Evolutionary conservation across 2,329 filamentous ascomycete species (phyloP).

Genomic region (Colletotrichum musae): DNA sequence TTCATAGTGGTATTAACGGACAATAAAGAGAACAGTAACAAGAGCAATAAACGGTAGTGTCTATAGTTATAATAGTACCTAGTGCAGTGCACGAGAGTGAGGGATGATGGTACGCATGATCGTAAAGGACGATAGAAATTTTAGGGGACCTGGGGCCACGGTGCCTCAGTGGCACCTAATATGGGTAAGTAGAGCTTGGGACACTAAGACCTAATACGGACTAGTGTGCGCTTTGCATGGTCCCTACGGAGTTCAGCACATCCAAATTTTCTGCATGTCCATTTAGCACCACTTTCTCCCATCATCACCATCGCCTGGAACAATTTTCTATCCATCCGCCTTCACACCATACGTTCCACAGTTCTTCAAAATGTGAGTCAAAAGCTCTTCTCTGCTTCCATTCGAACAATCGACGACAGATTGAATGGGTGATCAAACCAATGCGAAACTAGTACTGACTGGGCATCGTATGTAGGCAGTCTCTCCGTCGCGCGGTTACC

Average conservation of each 20-base stretch:
- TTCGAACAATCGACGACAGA: no score
- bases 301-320: slow-evolving; percentile 7
- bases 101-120: no score
- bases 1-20: no score
- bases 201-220: slow-evolving; percentile 5
- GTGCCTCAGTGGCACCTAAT: not conserved
- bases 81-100: no score
- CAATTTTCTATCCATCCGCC: not conserved
- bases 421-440: not conserved
- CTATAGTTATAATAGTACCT: no score
- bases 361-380: slow-evolving; percentile 27
- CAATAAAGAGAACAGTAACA: no score
- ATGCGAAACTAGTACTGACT: slow-evolving; percentile 14
- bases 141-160: no score
- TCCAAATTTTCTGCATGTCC: slow-evolving; percentile 26
- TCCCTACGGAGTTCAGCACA: slow-evolving; percentile 22
- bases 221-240: not conserved
- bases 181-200: not conserved
- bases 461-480: slow-evolving; percentile 26
- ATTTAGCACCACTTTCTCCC: not conserved
- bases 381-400: not conserved
- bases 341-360: not conserved
- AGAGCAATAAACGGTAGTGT: no score
- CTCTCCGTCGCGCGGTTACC: slow-evolving; percentile 38
- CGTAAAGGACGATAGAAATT: no score